Percentiles rank a stretch among this genome's conserved stretches.
phyloP scores from a whole-genome alignment of 768 basidiomycete genomes.

The Gelatoporia subvermispora region DNA sequence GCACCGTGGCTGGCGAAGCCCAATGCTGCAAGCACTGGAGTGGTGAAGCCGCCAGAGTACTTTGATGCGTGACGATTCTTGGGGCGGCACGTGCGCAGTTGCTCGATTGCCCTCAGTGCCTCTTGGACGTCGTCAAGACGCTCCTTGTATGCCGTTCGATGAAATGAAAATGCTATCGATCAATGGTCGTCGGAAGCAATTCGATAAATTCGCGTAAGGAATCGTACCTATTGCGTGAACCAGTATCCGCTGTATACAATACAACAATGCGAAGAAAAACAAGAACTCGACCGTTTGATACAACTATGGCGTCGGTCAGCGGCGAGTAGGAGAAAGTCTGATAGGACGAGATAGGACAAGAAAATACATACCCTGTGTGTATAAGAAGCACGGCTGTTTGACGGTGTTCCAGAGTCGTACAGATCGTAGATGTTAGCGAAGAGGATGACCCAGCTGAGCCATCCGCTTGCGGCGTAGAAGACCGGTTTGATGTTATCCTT shows the following conservation, averaged over 20 bases:
- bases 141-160: conserved; percentile 71
- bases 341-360: background rate
- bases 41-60: conserved; percentile 34
- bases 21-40: conserved; percentile 28
- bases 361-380: conserved; percentile 44
- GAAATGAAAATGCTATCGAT: conserved; percentile 60
- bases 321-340: background rate
- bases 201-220: background rate
- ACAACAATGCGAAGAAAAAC: conserved; percentile 68
- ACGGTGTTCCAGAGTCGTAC: conserved; percentile 36
- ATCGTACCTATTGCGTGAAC: conserved; percentile 55
- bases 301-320: conserved; percentile 31
- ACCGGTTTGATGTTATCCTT: conserved; percentile 69
- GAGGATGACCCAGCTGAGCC: conserved; percentile 73
- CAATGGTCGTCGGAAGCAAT: background rate
- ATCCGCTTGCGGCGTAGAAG: conserved; percentile 65
- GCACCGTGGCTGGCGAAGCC: conserved; percentile 37
- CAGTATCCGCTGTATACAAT: conserved; percentile 61
- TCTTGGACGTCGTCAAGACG: conserved; percentile 55
- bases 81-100: conserved; percentile 62
- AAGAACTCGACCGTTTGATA: conserved; percentile 63
- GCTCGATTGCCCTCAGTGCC: conserved; percentile 58
- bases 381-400: conserved; percentile 52
- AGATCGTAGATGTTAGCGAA: conserved; percentile 63
- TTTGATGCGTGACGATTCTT: conserved; percentile 29